Base-by-base conservation (phyloP, 495 filamentous ascomycete species). In the Penicillium canescens region DNA sequence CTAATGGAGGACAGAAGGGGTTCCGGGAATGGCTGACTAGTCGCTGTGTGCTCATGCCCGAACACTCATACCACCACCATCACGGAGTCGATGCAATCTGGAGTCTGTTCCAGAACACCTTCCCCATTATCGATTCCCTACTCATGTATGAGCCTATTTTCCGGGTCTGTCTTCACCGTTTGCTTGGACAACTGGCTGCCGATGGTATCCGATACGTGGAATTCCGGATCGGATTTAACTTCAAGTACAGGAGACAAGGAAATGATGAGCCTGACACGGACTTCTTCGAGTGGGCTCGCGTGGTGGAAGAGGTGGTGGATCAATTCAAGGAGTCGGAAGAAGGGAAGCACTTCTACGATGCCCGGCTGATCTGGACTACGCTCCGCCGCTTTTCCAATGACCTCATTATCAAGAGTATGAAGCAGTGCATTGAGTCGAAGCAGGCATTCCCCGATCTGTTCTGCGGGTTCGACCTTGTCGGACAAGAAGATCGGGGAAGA, bases 111-210 rank as follows among this genome's bases (percentile, higher is more conserved):
- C 74, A 68, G 10, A 78, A 78, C 28, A 84, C 82, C 42, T 94
- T 96, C 67, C 70, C 73, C 0, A 77, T 91, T 2, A 74, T 96
- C 26, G 78, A 81, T 23, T 86, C 83, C 6, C 80, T 97, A 23
- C 70, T 96, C 14, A 88, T 83, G 71, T 96, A 97, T 69, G 94
- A 98, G 68, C 92, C 94, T 0, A 91, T 98, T 48, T 92, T 91
- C 72, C 85, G 91, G 21, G 74, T 75, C 23, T 93, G 89, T 59
- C 69, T 96, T 55, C 79, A 76, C 12, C 78, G 81, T 3, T 71
- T 96, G 57, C 79, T 94, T 57, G 70, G 73, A 12, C 74, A 88
- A 20, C 68, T 97, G 6, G 72, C 83, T 7, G 82, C 80, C 2
- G 93, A 98, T 68, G 89, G 91, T 1, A 79, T 97, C 21, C 80